Evolutionary conservation across 257 asterid species (phyloP), one percentile per base, ranked within the genome.

Genomic region (Solanum pennellii): DNA sequence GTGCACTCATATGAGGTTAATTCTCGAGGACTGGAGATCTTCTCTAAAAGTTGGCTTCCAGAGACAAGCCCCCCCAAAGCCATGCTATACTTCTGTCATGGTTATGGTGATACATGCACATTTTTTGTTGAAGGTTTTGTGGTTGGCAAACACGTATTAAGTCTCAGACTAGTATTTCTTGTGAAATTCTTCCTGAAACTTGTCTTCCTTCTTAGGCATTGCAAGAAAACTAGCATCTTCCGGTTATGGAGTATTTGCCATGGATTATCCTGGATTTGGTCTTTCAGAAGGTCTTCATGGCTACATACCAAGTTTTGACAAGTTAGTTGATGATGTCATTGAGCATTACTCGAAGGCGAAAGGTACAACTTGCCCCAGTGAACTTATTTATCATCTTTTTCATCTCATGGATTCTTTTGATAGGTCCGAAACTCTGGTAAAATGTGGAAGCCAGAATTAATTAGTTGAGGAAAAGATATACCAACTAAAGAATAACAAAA

Each of bases 251-350:
- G 90, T 88, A 39, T 68, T 88, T 52, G 88, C 88, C 37, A 83
- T 87, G 66, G 89, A 87, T 52, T 93, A 92, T 52, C 90, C 93
- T 83, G 96, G 96, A 85, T 96, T 93, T 45, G 98, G 96, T 25
- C 93, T 93, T 87, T 94, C 96, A 1, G 90, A 93, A 15, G 98
- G 98, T 9, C 90, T 92, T 1, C 93, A 79, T 39, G 96, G 98
- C 41, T 88, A 91, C 20, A 88, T 95, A 83, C 21, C 92, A 56
- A 83, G 88, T 82, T 95, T 95, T 87, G 94, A 94, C 79, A 21
- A 90, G 77, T 89, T 95, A 5, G 94, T 94, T 6, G 94, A 94
- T 71, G 97, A 95, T 35, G 88, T 92, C 77, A 88, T 93, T 18
- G 91, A 92, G 23, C 96, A 92, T 86, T 95, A 86, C 92, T 89